These are phyloP conservation scores for Tetrahymena thermophila DNA, from an alignment of 73 alveolate species.

Conservation along the genomic window DNA sequence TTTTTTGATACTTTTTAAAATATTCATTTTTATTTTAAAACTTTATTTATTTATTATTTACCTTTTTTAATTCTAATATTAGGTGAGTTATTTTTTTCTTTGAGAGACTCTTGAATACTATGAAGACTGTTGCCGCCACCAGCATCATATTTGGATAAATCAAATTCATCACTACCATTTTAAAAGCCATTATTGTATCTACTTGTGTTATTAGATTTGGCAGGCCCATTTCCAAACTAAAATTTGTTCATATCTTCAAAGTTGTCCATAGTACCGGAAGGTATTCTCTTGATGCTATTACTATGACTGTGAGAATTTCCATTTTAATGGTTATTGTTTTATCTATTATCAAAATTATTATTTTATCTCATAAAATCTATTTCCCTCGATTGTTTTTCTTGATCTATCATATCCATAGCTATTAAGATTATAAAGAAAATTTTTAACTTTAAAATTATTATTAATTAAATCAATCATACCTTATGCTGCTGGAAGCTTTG, in stretches of 20 bases:
- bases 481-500: slow-evolving; percentile 29
- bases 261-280: neutral
- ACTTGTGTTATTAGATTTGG: neutral
- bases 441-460: neutral
- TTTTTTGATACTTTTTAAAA: too few relatives aligned
- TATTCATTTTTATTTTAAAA: too few relatives aligned
- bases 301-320: neutral
- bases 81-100: neutral
- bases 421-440: neutral
- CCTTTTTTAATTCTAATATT: neutral
- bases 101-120: neutral
- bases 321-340: neutral
- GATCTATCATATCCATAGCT: slow-evolving; percentile 25
- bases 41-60: too few relatives aligned
- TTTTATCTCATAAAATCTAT: neutral
- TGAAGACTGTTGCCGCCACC: neutral
- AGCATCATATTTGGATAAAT: neutral
- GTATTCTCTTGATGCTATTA: neutral
- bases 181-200: neutral
- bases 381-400: slow-evolving; percentile 7
- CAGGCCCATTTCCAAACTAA: neutral
- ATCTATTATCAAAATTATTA: neutral
- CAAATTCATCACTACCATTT: neutral
- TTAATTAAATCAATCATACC: neutral
- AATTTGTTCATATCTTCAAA: neutral